Base-by-base conservation (phyloP, 106 monocot species). In the Allium fistulosum region DNA sequence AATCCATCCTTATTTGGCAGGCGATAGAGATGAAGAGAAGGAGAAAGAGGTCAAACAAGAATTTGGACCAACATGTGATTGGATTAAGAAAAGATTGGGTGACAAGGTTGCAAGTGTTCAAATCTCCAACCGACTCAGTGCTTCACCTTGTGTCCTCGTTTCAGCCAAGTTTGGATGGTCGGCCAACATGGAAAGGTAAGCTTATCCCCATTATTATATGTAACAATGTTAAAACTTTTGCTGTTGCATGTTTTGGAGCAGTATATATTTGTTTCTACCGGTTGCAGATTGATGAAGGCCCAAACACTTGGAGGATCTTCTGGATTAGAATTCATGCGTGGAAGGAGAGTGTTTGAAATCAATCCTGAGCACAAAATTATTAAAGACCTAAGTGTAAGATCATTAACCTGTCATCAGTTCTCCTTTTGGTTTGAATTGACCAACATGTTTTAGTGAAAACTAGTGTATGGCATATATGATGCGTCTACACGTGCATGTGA, bases 81-180 rank as follows among this genome's bases (percentile, higher is more conserved):
- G 92, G 92, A 93, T 93, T 16, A 99, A 99, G 75, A 90, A 90
- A 63, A 82, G 76, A 59, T 71, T 99, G 67, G 87, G 92, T 8
- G 87, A 93, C 9, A 99, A 93, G 68, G 83, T 99, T 65, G 93
- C 99, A 6, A 83, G 81, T 55, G 99, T 99, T 51, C 83, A 99
- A 17, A 84, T 99, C 63, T 99, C 99, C 5, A 76, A 80, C 49
- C 90, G 99, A 6, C 99, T 99, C 53, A 99, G 93, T 61, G 63
- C 83, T 9, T 99, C 99, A 2, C 99, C 99, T 11, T 93, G 93
- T 68, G 93, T 99, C 17, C 90, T 99, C 57, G 99, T 93, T n/a
- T 79, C 93, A 46, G 99, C 82, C 18, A 99, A 87, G 59, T 99
- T 93, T 80, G 99, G 99, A 11, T 99, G 93, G 99, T 99, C 99